Evolutionary conservation across 331 rosid genomes (phyloP).

Genomic region (Phaseolus coccineus): DNA sequence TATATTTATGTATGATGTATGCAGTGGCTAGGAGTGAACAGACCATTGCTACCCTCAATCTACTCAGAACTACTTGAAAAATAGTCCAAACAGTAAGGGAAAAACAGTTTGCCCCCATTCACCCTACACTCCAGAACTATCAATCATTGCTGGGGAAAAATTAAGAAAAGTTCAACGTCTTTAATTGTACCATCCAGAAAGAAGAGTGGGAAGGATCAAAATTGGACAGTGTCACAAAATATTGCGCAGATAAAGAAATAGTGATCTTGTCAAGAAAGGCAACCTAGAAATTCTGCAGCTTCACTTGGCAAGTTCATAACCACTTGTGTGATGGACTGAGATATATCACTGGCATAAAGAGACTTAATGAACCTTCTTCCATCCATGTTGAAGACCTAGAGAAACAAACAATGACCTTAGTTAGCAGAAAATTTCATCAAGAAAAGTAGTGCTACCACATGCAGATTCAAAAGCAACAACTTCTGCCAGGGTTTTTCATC

Average conservation of each 20-base stretch:
- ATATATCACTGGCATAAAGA: conserved; percentile 78
- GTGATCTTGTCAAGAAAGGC: conserved; percentile 22
- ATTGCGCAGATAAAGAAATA: conserved; percentile 15
- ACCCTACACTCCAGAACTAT: not conserved
- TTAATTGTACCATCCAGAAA: conserved; percentile 34
- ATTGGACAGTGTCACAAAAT: conserved; percentile 21
- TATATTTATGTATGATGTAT: not conserved
- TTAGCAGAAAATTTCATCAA: conserved; percentile 27
- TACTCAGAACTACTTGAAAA: not conserved
- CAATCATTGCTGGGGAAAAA: not conserved
- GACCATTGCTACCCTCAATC: not conserved
- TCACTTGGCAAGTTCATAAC: conserved; percentile 97
- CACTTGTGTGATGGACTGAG: conserved; percentile 81
- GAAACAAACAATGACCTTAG: conserved; percentile 42
- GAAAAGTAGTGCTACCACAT: conserved; percentile 24
- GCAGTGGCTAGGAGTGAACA: not conserved
- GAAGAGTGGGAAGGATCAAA: conserved; percentile 26
- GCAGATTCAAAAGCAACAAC: conserved; percentile 43
- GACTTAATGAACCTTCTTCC: conserved; percentile 95
- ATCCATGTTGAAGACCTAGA: conserved; percentile 91
- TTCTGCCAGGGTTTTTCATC: conserved; percentile 35
- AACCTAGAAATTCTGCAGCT: conserved; percentile 90
- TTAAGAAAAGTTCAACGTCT: not conserved
- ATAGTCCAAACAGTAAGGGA: conserved; percentile 2
- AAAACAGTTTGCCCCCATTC: conserved; percentile 9